Evolutionary conservation across 176 grass and related monocot species (phyloP).

Genomic region (Rhynchospora pubera): DNA sequence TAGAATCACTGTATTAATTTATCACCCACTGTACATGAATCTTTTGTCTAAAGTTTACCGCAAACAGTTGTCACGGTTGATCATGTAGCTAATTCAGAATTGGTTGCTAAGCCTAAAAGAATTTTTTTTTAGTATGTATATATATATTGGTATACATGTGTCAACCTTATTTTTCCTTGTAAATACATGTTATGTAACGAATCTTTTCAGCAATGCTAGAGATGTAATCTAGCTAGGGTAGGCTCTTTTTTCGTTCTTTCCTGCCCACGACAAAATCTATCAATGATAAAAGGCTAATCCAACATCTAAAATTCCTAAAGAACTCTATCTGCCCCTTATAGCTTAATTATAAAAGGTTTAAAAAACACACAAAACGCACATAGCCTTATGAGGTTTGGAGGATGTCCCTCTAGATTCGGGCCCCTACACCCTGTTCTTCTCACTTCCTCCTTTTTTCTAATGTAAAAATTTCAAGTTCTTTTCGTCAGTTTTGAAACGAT

Average conservation of each 20-base stretch:
- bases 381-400: not conserved
- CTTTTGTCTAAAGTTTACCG: not conserved
- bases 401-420: not conserved
- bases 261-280: not conserved
- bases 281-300: conserved; percentile 4
- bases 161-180: not conserved
- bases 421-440: not conserved
- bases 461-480: not conserved
- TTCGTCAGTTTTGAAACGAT: not conserved
- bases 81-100: not conserved
- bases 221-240: not conserved
- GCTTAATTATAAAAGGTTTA: not conserved
- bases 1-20: not conserved
- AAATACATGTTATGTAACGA: not conserved
- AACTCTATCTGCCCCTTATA: not conserved
- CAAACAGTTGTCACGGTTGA: not conserved
- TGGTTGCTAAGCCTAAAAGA: not conserved
- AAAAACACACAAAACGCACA: not conserved
- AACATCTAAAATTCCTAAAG: not conserved
- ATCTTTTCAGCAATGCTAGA: not conserved
- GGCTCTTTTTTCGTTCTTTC: not conserved
- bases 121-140: not conserved
- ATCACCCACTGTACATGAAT: not conserved
- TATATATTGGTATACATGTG: no score
- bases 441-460: not conserved